phyloP scores from a whole-genome alignment of 2,329 filamentous ascomycete species.

The Xylariaceae sp. region DNA sequence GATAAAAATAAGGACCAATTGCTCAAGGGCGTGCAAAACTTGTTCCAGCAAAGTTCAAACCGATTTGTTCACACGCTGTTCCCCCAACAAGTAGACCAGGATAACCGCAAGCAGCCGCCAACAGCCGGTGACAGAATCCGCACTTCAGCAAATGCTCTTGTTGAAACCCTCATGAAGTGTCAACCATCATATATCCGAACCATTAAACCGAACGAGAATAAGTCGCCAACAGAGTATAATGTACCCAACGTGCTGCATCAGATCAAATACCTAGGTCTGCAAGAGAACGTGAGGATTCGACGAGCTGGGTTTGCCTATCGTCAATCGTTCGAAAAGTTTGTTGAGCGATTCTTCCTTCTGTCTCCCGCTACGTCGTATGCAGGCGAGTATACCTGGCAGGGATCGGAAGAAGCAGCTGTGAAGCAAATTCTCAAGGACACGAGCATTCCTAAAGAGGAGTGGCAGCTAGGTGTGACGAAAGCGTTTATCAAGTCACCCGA shows the following conservation, averaged over 20 bases:
- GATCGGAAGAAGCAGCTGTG: slow-evolving; percentile 84
- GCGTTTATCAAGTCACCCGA: slow-evolving; percentile 98
- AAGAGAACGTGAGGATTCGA: slow-evolving; percentile 97
- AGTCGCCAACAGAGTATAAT: slow-evolving; percentile 93
- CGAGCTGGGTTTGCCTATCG: slow-evolving; percentile 96
- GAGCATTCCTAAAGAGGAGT: slow-evolving; percentile 92
- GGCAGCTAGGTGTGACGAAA: slow-evolving; percentile 95
- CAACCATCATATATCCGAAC: slow-evolving; percentile 98
- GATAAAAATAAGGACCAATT: slow-evolving; percentile 99
- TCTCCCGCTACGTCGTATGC: slow-evolving; percentile 95
- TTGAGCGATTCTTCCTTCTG: slow-evolving; percentile 93
- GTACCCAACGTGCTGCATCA: slow-evolving; percentile 92
- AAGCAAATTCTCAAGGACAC: slow-evolving; percentile 96
- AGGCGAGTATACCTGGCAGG: slow-evolving; percentile 95
- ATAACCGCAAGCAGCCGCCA: slow-evolving; percentile 92
- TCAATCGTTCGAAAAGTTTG: slow-evolving; percentile 97
- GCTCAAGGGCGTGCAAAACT: slow-evolving; percentile 87
- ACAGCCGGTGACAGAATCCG: slow-evolving; percentile 97
- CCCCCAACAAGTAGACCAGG: slow-evolving; percentile 90
- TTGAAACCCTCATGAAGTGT: slow-evolving; percentile 95
- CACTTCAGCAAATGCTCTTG: slow-evolving; percentile 89
- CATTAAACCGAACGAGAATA: slow-evolving; percentile 99
- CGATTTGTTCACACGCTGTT: slow-evolving; percentile 86
- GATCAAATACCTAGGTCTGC: slow-evolving; percentile 98
- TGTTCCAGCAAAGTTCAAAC: slow-evolving; percentile 85